Evolutionary conservation across 2,329 filamentous ascomycete species (phyloP), one percentile per base, ranked within the genome.

Genomic region (Xylariales sp.): DNA sequence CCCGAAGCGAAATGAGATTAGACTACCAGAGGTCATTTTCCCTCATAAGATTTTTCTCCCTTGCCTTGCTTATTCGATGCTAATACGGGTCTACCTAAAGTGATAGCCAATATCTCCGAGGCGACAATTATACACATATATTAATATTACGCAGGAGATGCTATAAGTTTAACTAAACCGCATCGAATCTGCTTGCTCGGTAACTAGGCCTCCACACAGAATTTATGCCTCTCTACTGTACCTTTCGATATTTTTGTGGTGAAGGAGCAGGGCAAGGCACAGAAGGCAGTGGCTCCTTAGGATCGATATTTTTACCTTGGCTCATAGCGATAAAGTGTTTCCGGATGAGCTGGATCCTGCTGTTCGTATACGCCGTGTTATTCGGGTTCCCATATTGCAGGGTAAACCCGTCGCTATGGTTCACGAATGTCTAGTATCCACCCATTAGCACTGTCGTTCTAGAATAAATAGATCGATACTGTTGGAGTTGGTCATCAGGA

Each of bases 331-430:
- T 71, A 61, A 82, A 80, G 70, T 85, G 83, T 73, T 83, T 77
- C 34, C 81, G 73, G 32, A 84, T 80, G n/a, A 81, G 77, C 67
- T 78, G 74, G 36, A 83, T 83, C 63, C 81, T 77, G 16, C 71
- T 75, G 56, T 80, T 79, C 8, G 75, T 78, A 34, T 78, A 73
- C 1, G 72, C 75, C 28, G 81, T 78, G 67, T 84, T 83, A 28
- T 69, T 72, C 10, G 81, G 81, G 65, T 84, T 81, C 46, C 77
- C 78, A 70, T 84, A 85, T 53, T 84, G 81, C 69, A 85, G 66
- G 18, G 82, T 78, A 50, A 81, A 80, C 18, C 83, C 82, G 69
- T 85, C 83, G 41, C 69, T 76, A 65, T 85, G 83, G 56, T 82
- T 76, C 8, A 83, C 82, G 71, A 80, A 84, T 8, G 73, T 78